These are phyloP conservation scores for Penicillium lividum DNA, from an alignment of 495 filamentous ascomycete species.

Conservation along the genomic window DNA sequence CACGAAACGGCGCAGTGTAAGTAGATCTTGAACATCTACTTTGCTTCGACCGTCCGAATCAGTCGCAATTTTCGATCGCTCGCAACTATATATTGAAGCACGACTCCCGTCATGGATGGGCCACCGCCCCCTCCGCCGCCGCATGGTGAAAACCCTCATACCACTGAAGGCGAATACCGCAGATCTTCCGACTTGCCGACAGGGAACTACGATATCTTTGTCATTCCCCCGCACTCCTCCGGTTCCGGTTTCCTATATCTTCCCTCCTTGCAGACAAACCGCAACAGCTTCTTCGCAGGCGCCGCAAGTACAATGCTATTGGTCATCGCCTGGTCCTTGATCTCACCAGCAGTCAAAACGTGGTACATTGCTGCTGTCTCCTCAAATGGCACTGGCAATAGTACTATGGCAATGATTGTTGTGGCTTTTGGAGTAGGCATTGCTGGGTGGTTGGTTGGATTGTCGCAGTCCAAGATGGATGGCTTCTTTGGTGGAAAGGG, in stretches of 20 bases:
- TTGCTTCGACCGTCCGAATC: background rate
- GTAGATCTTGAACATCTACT: conserved; percentile 1
- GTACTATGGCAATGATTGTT: conserved; percentile 60
- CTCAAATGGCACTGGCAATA: conserved; percentile 31
- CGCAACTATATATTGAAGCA: background rate
- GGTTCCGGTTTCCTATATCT: conserved; percentile 93
- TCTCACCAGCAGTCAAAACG: conserved; percentile 66
- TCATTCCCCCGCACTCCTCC: conserved; percentile 91
- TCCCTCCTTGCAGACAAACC: conserved; percentile 78
- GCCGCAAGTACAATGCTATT: conserved; percentile 69
- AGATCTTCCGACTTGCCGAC: conserved; percentile 64
- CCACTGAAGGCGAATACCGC: conserved; percentile 48
- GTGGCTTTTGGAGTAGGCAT: conserved; percentile 68
- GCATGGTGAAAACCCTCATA: conserved; percentile 68
- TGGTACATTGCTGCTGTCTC: conserved; percentile 67
- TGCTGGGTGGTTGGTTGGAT: conserved; percentile 73
- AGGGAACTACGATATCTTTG: conserved; percentile 95
- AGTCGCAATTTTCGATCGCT: background rate
- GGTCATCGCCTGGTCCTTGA: conserved; percentile 64
- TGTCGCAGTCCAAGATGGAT: conserved; percentile 53
- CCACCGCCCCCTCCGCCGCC: conserved; percentile 66
- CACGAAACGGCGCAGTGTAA: background rate
- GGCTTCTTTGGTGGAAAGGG: conserved; percentile 18
- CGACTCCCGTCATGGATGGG: conserved; percentile 36
- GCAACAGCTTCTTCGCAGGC: conserved; percentile 90